Percentiles rank a stretch among this genome's conserved stretches.
These are phyloP conservation scores for Nannochloropsis salina DNA, from an alignment of 108 stramenopile genomes.

Conservation along the genomic window DNA sequence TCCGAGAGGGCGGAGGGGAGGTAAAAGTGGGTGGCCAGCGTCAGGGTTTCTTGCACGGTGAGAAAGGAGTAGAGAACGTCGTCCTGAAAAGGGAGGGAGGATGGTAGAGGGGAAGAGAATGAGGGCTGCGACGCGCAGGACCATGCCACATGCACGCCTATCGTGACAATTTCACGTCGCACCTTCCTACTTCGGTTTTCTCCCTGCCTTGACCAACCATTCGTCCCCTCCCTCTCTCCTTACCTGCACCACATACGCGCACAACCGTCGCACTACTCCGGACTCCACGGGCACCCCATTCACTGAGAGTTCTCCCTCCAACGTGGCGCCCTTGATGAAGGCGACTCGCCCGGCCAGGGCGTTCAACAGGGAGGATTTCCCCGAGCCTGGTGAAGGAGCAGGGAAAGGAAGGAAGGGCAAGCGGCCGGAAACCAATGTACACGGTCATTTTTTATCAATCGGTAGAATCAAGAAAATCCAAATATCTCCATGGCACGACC, in stretches of 20 bases:
- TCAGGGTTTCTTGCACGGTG: conserved; percentile 43
- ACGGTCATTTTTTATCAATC: too few species aligned
- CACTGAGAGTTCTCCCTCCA: conserved; percentile 18
- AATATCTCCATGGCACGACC: too few species aligned
- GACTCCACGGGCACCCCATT: conserved; percentile 15
- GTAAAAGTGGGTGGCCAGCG: background rate
- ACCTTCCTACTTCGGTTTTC: background rate
- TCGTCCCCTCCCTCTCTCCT: background rate
- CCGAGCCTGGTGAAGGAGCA: background rate
- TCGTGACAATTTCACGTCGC: background rate
- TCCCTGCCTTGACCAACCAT: background rate
- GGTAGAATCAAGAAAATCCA: too few species aligned
- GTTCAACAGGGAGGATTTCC: conserved; percentile 30
- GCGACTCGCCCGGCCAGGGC: conserved; percentile 33
- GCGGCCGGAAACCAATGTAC: background rate
- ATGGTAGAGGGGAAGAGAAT: background rate
- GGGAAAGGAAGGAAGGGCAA: background rate
- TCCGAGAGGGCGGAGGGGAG: background rate
- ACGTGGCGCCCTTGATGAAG: background rate
- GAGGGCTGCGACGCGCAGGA: background rate
- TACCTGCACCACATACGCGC: background rate
- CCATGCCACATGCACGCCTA: too few species aligned
- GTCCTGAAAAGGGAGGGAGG: conserved; percentile 25
- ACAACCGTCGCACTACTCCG: background rate
- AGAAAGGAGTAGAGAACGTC: conserved; percentile 48